Conservation (phyloP, 768 basidiomycete species). For the Pisolithus tinctorius region DNA sequence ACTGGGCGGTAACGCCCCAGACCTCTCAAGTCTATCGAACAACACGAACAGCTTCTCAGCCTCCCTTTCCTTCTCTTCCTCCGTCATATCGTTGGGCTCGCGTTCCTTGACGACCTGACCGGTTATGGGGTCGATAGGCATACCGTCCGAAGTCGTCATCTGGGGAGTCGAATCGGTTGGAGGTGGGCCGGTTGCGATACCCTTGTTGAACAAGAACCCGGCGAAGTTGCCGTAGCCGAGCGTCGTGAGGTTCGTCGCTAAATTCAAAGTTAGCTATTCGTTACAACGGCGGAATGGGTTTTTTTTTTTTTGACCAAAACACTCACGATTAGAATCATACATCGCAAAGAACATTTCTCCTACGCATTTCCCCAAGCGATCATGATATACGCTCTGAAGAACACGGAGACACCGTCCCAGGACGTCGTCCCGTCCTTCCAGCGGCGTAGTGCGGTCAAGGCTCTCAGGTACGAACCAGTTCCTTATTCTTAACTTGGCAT, state of each 20-base stretch:
- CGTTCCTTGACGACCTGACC: conserved; percentile 49
- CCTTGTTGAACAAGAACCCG: conserved; percentile 90
- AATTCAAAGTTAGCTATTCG: background rate
- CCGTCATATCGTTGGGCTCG: conserved; percentile 63
- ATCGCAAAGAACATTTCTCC: conserved; percentile 86
- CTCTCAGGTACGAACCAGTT: conserved; percentile 70
- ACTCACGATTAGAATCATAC: conserved; percentile 68
- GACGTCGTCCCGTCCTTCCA: conserved; percentile 68
- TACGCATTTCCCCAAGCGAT: conserved; percentile 62
- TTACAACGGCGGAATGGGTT: too few relatives aligned
- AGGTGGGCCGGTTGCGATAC: conserved; percentile 59
- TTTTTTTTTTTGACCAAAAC: background rate
- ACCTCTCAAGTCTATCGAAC: conserved; percentile 83
- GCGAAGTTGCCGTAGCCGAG: conserved; percentile 96
- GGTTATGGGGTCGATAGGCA: conserved; percentile 78
- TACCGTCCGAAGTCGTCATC: conserved; percentile 29
- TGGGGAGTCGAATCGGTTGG: conserved; percentile 27
- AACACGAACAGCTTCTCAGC: conserved; percentile 88
- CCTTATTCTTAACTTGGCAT: conserved; percentile 47
- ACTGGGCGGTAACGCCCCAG: conserved; percentile 55
- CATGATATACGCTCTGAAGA: conserved; percentile 66
- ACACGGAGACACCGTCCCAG: conserved; percentile 79
- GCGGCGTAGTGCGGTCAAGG: conserved; percentile 69
- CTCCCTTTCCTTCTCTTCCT: conserved; percentile 92
- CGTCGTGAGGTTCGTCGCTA: conserved; percentile 68